These are phyloP conservation scores for Paracoccidioides lutzii DNA, from an alignment of 2,329 filamentous ascomycete species.

Conservation along the genomic window DNA sequence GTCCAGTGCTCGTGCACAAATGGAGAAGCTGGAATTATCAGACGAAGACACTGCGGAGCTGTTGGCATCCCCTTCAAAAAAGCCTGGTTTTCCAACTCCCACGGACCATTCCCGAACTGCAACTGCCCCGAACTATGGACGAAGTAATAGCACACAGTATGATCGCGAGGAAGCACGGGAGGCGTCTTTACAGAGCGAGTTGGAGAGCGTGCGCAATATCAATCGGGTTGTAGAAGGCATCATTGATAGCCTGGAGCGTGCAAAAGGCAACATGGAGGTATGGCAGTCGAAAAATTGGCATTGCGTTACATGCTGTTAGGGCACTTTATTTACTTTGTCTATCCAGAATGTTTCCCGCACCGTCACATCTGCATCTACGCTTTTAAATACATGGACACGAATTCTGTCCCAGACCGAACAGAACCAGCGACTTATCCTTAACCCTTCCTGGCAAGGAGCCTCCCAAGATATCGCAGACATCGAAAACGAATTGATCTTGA, in stretches of 20 bases:
- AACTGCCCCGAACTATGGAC: slow-evolving; percentile 22
- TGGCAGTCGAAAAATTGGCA: slow-evolving; percentile 5
- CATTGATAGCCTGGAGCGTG: slow-evolving; percentile 32
- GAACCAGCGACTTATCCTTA: slow-evolving; percentile 81
- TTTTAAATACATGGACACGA: slow-evolving; percentile 89
- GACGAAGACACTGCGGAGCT: slow-evolving; percentile 44
- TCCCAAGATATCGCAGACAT: slow-evolving; percentile 74
- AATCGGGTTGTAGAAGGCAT: slow-evolving; percentile 69
- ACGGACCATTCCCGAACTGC: slow-evolving; percentile 26
- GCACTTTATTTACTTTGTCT: neutral
- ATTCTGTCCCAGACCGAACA: slow-evolving; percentile 96
- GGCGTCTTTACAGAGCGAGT: slow-evolving; percentile 59
- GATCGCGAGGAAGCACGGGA: slow-evolving; percentile 59
- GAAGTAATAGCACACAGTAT: slow-evolving; percentile 42
- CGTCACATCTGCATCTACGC: slow-evolving; percentile 71
- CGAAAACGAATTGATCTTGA: slow-evolving; percentile 62
- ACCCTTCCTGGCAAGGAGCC: slow-evolving; percentile 80
- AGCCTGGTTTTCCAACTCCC: slow-evolving; percentile 18
- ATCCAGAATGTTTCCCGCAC: slow-evolving; percentile 67
- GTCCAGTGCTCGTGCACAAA: slow-evolving; percentile 5
- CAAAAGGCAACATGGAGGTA: slow-evolving; percentile 40
- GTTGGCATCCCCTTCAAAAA: slow-evolving; percentile 44
- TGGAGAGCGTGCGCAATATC: slow-evolving; percentile 71
- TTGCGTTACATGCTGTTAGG: neutral
- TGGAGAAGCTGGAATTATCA: slow-evolving; percentile 9